Percentiles rank a stretch among this genome's conserved stretches.
These are phyloP conservation scores for Colletotrichum navitas DNA, from an alignment of 2,329 filamentous ascomycete species.

Conservation along the genomic window DNA sequence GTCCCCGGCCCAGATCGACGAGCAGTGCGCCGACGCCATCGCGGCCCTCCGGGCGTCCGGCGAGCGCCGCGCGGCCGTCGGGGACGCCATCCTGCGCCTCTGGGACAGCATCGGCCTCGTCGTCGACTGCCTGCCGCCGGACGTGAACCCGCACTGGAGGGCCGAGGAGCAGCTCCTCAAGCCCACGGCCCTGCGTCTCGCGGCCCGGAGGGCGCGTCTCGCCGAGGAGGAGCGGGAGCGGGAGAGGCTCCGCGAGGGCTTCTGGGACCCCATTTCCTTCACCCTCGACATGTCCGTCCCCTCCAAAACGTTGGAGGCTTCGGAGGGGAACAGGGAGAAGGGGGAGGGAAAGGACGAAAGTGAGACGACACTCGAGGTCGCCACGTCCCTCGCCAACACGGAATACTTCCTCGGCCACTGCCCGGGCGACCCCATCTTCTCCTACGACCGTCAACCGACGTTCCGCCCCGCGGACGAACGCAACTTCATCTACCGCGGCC, in stretches of 20 bases:
- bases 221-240: neutral
- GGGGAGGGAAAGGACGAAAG: too few species aligned
- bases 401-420: constrained; percentile 45
- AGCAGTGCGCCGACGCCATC: neutral
- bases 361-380: neutral
- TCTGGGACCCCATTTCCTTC: neutral
- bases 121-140: constrained; percentile 6
- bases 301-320: too few species aligned
- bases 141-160: constrained; percentile 6
- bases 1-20: constrained; percentile 2
- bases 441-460: constrained; percentile 19
- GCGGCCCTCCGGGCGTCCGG: neutral
- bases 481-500: constrained; percentile 43
- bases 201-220: neutral
- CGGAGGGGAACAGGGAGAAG: too few species aligned
- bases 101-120: constrained; percentile 9
- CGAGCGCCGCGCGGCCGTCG: neutral
- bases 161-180: constrained; percentile 19
- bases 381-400: neutral
- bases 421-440: constrained; percentile 48
- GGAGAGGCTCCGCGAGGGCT: neutral
- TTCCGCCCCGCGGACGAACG: neutral
- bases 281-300: neutral
- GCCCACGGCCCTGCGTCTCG: constrained; percentile 15
- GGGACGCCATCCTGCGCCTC: neutral